Percentiles rank a stretch among this genome's conserved stretches.
phyloP scores from a whole-genome alignment of 192 early-diverging fungal genomes.

The Coemansia sp. region DNA sequence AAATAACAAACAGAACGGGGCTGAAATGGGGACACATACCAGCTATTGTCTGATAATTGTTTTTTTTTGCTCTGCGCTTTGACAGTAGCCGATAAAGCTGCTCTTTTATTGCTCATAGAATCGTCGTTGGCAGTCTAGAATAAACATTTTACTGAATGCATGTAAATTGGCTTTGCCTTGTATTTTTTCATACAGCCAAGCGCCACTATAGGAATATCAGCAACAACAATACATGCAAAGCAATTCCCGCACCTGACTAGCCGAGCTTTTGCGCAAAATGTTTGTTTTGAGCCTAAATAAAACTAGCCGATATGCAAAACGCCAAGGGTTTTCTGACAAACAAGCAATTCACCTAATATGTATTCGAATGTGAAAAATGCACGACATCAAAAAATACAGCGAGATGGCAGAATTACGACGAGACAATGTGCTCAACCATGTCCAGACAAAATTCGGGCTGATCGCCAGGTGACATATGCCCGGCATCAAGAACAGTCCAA shows the following conservation, averaged over 20 bases:
- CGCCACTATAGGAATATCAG: no score
- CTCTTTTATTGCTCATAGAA: no score
- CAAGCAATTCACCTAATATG: not conserved
- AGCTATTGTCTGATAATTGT: not conserved
- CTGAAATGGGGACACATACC: not conserved
- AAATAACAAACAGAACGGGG: constrained; percentile 4
- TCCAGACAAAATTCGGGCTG: constrained; percentile 53
- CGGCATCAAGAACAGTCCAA: constrained; percentile 66
- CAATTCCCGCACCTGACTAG: no score
- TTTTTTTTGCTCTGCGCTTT: not conserved
- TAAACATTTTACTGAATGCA: no score
- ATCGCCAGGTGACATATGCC: constrained; percentile 75
- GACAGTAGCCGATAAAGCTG: not conserved
- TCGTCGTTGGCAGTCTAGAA: no score
- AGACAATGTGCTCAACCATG: constrained; percentile 40
- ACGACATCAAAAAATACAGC: not conserved
- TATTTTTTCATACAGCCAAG: no score
- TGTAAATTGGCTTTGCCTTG: no score
- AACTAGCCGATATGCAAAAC: no score
- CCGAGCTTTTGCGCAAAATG: no score
- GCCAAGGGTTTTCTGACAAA: no score
- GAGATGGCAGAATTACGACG: not conserved
- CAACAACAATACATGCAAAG: no score
- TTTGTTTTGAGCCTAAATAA: no score
- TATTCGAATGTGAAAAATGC: not conserved